Evolutionary conservation across 179 eudicot genomes (phyloP).

Genomic region (Sideroxylon spinosum): DNA sequence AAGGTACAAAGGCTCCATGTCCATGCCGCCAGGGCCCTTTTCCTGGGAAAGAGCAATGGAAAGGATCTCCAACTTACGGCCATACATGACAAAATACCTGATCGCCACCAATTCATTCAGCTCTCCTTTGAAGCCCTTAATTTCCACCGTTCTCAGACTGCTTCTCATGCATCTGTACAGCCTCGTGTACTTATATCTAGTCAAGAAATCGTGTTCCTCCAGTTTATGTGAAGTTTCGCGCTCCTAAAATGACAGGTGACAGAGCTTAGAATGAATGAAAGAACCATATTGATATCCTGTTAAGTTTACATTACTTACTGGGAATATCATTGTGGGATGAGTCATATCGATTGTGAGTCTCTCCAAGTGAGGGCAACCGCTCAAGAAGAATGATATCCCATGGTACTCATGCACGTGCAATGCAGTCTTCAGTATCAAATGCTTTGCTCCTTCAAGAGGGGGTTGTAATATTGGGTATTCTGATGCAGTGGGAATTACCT

Average conservation of each 20-base stretch:
- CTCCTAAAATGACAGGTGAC: constrained; percentile 3
- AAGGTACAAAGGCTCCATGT: constrained; percentile 5
- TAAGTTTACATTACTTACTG: constrained; percentile 2
- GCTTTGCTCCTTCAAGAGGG: background rate
- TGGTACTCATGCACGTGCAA: constrained; percentile 22
- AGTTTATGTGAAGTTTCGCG: background rate
- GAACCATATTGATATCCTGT: too few relatives aligned
- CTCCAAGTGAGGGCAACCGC: constrained; percentile 21
- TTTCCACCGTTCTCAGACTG: constrained; percentile 20
- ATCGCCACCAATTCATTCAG: constrained; percentile 14
- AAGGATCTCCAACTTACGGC: constrained; percentile 8
- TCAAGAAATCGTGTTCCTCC: constrained; percentile 15
- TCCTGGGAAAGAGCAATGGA: background rate
- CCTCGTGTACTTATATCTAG: background rate
- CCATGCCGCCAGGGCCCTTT: constrained; percentile 6
- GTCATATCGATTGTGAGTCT: constrained; percentile 15
- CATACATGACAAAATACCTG: constrained; percentile 12
- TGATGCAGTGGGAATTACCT: constrained; percentile 23
- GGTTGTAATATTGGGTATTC: constrained; percentile 11
- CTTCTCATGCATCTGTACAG: background rate
- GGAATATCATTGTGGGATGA: constrained; percentile 5
- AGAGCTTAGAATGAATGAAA: too few relatives aligned
- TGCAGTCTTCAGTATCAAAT: constrained; percentile 22
- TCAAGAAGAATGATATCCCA: constrained; percentile 30
- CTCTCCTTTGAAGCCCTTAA: constrained; percentile 23